Base-by-base conservation (phyloP, 2,329 filamentous ascomycete species). In the Ophiostoma novo-ulmi region DNA sequence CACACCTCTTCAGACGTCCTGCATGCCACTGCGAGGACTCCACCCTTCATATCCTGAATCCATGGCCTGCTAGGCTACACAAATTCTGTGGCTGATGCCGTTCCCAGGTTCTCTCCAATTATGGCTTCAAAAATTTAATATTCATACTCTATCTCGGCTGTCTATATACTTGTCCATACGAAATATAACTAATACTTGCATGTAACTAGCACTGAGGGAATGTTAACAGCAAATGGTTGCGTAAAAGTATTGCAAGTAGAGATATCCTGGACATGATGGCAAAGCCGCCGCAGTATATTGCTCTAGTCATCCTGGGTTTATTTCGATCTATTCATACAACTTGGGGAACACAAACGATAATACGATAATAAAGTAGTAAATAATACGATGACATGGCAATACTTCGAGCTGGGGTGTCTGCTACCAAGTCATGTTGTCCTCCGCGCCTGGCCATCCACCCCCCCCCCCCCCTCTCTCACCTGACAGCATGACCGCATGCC, bases 401-500 rank as follows among this genome's bases (percentile, higher is more conserved):
- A 48, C 17, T 48, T 48, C 17, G 44, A 48, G 44, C 14, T 48
- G 44, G 17, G 44, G 17, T 48, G 17, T 48, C 44, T 48, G 44
- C 17, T 48, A 20, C 44, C 44, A 48, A 20, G 58, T 31, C 11
- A 35, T 63, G 58, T 63, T 35, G 26, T 63, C 26, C 5, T 63
- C 58, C 36, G 13, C 26, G 35, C 26, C 10, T 58, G n/a, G n/a
- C 10, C 48, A n/a, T 22, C 48, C n/a, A n/a, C n/a, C 48, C 48
- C 48, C 22, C 55, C 55, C n/a, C 48, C 48, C 48, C 22, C 55
- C 55, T 61, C n/a, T 26, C 26, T 63, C 26, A 31, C 6, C 22
- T 63, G 58, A 63, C 58, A 63, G 58, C n/a, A 58, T 58, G 52
- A 26, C 52, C 17, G 52, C 52, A 58, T 58, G 52, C 52, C n/a